Evolutionary conservation across 768 basidiomycete species (phyloP).

Genomic region (Boletus patriciae): DNA sequence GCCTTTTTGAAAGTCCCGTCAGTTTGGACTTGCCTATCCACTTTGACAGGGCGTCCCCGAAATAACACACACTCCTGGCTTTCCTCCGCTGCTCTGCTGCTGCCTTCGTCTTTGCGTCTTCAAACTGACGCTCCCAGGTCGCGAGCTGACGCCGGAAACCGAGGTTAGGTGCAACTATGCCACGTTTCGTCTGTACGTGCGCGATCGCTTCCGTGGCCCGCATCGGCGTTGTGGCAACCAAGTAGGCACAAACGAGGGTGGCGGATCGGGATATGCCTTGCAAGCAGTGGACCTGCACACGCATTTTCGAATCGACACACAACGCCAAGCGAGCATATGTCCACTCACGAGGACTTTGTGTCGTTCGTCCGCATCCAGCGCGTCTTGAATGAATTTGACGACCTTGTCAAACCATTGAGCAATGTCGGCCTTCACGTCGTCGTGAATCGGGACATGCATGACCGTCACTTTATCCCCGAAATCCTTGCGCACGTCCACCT

Average conservation of each 20-base stretch:
- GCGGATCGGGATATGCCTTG: constrained; percentile 76
- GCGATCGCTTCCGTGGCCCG: constrained; percentile 51
- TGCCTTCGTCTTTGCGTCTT: constrained; percentile 22
- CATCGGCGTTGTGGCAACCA: constrained; percentile 54
- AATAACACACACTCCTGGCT: constrained; percentile 1
- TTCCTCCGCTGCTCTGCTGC: constrained; percentile 18
- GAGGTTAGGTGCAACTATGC: constrained; percentile 62
- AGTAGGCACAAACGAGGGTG: constrained; percentile 74
- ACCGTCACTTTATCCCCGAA: constrained; percentile 37
- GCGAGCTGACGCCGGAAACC: constrained; percentile 64
- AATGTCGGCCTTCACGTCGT: constrained; percentile 43
- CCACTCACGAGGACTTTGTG: constrained; percentile 52
- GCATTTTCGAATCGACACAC: neutral
- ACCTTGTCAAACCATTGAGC: constrained; percentile 47
- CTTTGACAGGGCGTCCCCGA: constrained; percentile 13
- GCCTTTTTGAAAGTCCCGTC: neutral
- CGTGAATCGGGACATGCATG: constrained; percentile 54
- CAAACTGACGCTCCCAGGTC: constrained; percentile 34
- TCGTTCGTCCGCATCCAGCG: constrained; percentile 42
- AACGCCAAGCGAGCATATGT: neutral
- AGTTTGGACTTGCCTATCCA: constrained; percentile 16
- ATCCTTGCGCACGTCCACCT: constrained; percentile 35
- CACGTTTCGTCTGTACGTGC: constrained; percentile 55
- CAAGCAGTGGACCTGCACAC: constrained; percentile 67
- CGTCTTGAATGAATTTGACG: constrained; percentile 52